Base-by-base conservation (phyloP, 169 alveolate species). In the Eimeria mitis region DNA sequence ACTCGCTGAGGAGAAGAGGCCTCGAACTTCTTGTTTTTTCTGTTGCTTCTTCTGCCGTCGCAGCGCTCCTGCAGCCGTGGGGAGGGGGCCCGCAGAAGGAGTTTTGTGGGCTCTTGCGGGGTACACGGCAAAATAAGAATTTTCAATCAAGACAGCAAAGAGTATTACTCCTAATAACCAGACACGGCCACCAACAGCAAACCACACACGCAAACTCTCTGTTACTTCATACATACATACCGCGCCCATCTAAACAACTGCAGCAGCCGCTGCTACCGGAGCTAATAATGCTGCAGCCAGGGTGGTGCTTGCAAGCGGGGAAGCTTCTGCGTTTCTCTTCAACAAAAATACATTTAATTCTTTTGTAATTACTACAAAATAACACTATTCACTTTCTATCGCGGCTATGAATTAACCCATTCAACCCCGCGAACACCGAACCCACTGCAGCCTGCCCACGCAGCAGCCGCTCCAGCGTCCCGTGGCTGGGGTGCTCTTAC, bases 111-210 rank as follows among this genome's bases (percentile, higher is more conserved):
- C 61, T 23, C 47, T 49, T 40, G 28, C 11, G 34, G 47, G 63
- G 59, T 28, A 79, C 65, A 28, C 0, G 34, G 68, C 8, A 28
- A 19, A 79, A 31, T 40, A 49, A 79, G 13, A 16, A 23, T 16
- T 47, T 79, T 79, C 21, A 47, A 54, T 52, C 31, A 31, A 79
- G 71, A 28, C 89, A 52, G 89, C 5, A 34, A 78, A 34, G n/a
- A 59, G 16, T 59, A 42, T 28, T n/a, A 79, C 23, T 54, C 11
- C 47, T 52, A 79, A 14, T n/a, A n/a, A n/a, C 65, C 89, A 79
- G 70, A 79, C 73, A 79, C 89, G n/a, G 23, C 89, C 89, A 79
- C 89, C 89, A 79, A 54, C 71, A 49, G 25, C 54, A 79, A 79
- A 52, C 89, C 21, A 34, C 68, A 59, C 68, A 59, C 68, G 28